Evolutionary conservation across 371 early-diverging fungal species (phyloP).

Genomic region (Zychaea mexicana): DNA sequence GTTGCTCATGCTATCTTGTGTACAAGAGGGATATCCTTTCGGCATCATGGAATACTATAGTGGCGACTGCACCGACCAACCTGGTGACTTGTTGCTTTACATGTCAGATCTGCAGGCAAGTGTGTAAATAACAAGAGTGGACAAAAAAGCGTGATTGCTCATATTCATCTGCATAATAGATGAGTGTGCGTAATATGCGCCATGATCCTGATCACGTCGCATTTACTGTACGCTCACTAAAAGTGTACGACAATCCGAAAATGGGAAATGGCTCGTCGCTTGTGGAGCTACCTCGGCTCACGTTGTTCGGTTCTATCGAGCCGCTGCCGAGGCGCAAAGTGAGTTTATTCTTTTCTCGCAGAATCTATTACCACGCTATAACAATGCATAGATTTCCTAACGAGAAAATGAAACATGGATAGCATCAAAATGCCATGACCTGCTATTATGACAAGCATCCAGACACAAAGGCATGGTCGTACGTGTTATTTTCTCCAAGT

Average conservation of each 20-base stretch:
- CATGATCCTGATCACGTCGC: conserved; percentile 22
- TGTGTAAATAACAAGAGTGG: conserved; percentile 15
- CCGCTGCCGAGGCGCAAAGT: background rate
- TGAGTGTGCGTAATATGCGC: conserved; percentile 44
- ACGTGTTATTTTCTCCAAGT: background rate
- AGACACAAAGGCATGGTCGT: conserved; percentile 44
- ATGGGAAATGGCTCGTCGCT: conserved; percentile 29
- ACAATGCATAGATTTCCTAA: background rate
- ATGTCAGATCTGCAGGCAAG: conserved; percentile 47
- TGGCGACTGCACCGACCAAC: conserved; percentile 38
- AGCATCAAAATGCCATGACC: conserved; percentile 28
- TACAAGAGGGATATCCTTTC: conserved; percentile 45
- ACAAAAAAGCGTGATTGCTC: background rate
- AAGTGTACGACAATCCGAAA: conserved; percentile 31
- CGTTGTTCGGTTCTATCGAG: conserved; percentile 45
- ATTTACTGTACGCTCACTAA: conserved; percentile 34
- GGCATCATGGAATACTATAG: conserved; percentile 60
- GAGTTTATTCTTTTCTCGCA: no score
- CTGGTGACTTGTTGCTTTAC: conserved; percentile 47
- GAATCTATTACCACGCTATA: no score
- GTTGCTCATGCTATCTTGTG: background rate
- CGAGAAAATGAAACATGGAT: background rate
- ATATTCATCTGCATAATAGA: conserved; percentile 17
- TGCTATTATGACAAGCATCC: conserved; percentile 47
- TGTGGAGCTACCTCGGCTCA: conserved; percentile 53